phyloP scores from a whole-genome alignment of 306 rosid species.

The Casuarina cunninghamiana region DNA sequence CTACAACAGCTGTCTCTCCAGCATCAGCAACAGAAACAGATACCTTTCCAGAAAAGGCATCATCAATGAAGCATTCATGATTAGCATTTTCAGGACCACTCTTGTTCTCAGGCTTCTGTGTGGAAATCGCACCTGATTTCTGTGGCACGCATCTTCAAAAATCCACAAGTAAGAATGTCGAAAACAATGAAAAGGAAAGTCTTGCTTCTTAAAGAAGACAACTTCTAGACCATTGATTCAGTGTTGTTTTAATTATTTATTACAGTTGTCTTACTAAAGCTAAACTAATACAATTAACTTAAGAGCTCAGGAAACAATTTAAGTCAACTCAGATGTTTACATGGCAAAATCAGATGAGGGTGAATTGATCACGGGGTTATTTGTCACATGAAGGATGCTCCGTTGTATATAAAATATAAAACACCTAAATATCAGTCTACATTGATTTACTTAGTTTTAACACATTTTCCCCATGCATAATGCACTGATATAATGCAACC shows the following conservation, averaged over 20 bases:
- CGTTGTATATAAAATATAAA: background rate
- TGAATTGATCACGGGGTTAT: constrained; percentile 1
- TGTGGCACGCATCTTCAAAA: constrained; percentile 68
- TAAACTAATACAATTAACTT: background rate
- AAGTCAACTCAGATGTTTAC: background rate
- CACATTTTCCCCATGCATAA: constrained; percentile 5
- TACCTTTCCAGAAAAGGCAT: constrained; percentile 61
- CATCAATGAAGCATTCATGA: constrained; percentile 40
- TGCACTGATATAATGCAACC: constrained; percentile 6
- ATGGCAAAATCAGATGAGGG: constrained; percentile 2
- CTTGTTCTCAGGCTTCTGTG: constrained; percentile 33
- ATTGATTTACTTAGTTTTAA: constrained; percentile 4
- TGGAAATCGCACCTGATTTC: constrained; percentile 40
- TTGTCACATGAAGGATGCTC: constrained; percentile 5
- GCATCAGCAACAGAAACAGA: constrained; percentile 84
- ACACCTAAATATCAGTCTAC: background rate
- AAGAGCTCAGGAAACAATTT: background rate
- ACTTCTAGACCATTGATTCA: constrained; percentile 14
- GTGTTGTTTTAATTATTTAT: constrained; percentile 8
- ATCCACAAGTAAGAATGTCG: constrained; percentile 31
- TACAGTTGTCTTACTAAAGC: background rate
- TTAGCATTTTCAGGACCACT: constrained; percentile 36
- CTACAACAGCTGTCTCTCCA: constrained; percentile 93
- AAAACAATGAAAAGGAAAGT: constrained; percentile 27
- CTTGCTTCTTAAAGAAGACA: constrained; percentile 23